Base-by-base conservation (phyloP, 129 eudicot species). In the Flaveria bidentis region DNA sequence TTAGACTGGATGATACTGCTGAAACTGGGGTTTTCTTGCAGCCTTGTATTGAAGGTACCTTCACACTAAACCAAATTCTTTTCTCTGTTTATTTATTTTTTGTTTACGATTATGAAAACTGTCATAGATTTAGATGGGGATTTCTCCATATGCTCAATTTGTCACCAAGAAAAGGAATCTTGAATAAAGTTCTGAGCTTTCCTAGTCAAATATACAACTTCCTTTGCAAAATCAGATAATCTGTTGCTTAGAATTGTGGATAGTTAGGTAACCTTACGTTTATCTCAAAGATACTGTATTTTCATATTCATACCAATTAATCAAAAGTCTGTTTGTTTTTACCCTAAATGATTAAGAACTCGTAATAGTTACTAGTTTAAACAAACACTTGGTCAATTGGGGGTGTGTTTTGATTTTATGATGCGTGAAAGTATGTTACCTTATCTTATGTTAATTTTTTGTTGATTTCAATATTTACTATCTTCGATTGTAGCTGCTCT, bases 41-140 rank as follows among this genome's bases (percentile, higher is more conserved):
- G 77, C 96, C 98, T 72, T 94, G 98, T 80, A 88, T 94, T 77
- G 98, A 94, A 89, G 98, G 98, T 94, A 88, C 67, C 66, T 11
- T 60, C n/a, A 23, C 66, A 60, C 6, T 13, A 14, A 15, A 58
- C 25, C 17, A 26, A 4, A 4, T 62, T 62, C 20, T 8, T 28
- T 13, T 0, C 2, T 26, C 13, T 26, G 26, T 3, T 22, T 9
- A 2, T 12, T 52, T 10, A 14, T 52, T 53, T 4, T 1, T 26
- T 28, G 3, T 4, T 26, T 62, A 13, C 3, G 42, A 13, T 62
- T 28, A 12, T 23, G 39, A 25, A 60, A 4, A 10, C n/a, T 0
- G 44, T 62, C 11, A 62, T 26, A 14, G 20, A 28, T 26, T 62
- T 10, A 28, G 9, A 62, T 28, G 67, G 41, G 18, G 1, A 13